Percentiles rank a stretch among this genome's conserved stretches.
Evolutionary conservation across 2,329 filamentous ascomycete genomes (phyloP).

Genomic region (Colletotrichum acutatum): DNA sequence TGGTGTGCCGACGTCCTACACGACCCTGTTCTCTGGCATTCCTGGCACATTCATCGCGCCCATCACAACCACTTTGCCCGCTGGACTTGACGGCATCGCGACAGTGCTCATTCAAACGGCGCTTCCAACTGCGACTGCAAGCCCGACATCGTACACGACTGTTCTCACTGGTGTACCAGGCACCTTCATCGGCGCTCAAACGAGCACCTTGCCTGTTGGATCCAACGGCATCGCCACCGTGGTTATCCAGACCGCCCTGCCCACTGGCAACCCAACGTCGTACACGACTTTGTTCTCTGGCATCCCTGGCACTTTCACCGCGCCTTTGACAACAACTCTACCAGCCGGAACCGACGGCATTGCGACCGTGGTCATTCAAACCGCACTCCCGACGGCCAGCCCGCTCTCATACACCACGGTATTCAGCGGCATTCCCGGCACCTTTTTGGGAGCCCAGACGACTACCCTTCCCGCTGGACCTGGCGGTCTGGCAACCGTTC

Average conservation of each 20-base stretch:
- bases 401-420: not conserved
- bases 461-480: not conserved
- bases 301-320: constrained; percentile 5
- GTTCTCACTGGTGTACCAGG: constrained; percentile 1
- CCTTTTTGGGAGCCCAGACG: not conserved
- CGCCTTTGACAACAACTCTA: not conserved
- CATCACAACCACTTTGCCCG: not conserved
- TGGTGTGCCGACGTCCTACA: not conserved
- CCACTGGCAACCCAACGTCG: not conserved
- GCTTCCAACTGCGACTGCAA: not conserved
- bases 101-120: constrained; percentile 22
- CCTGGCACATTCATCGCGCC: constrained; percentile 8
- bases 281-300: constrained; percentile 9
- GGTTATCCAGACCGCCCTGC: constrained; percentile 15
- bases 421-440: constrained; percentile 9
- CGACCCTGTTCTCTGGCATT: not conserved
- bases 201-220: not conserved
- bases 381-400: not conserved
- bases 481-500: constrained; percentile 3
- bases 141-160: not conserved
- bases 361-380: constrained; percentile 8
- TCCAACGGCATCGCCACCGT: constrained; percentile 3
- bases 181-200: not conserved
- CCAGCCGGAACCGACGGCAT: not conserved
- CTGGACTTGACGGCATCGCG: constrained; percentile 5